Percentiles rank a stretch among this genome's conserved stretches.
phyloP scores from a whole-genome alignment of 2,329 filamentous ascomycete genomes.

The Trematosphaeria pertusa region DNA sequence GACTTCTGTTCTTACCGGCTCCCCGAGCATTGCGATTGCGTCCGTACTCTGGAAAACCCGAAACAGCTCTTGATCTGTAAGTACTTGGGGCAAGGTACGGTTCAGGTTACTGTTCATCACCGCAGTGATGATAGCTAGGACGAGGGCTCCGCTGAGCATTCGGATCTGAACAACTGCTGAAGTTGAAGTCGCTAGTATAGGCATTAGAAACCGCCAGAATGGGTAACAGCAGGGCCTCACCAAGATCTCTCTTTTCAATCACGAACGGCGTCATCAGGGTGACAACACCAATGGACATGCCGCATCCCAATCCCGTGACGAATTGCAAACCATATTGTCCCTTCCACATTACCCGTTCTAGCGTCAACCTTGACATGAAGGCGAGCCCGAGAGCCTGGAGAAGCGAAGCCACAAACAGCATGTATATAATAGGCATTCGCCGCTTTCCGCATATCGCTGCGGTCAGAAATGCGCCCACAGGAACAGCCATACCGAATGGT shows the following conservation, averaged over 20 bases:
- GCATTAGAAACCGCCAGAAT: not conserved
- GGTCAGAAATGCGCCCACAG: conserved; percentile 2
- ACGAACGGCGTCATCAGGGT: conserved; percentile 6
- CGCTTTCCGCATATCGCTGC: conserved; percentile 2
- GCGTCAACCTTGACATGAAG: conserved; percentile 6
- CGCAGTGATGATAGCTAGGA: conserved; percentile 7
- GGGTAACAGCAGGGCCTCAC: not conserved
- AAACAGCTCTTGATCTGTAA: not conserved
- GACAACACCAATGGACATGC: conserved; percentile 3
- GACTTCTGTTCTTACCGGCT: not conserved
- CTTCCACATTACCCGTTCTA: not conserved
- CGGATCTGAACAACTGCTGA: conserved; percentile 11
- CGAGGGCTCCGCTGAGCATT: conserved; percentile 9
- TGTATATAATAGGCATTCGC: conserved; percentile 3
- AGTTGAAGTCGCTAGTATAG: conserved; percentile 5
- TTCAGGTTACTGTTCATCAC: conserved; percentile 3
- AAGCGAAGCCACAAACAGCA: conserved; percentile 1
- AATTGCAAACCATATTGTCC: conserved; percentile 13
- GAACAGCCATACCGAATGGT: conserved; percentile 6
- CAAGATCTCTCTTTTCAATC: conserved; percentile 11
- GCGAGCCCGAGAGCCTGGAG: conserved; percentile 8
- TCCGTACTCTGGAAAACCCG: not conserved
- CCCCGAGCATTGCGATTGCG: not conserved
- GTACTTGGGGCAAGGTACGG: not conserved
- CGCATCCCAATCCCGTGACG: conserved; percentile 13